Percentiles rank a stretch among this genome's conserved stretches.
Conservation (phyloP, 164 flowering plant genomes). For the Nelumbo lutea region DNA sequence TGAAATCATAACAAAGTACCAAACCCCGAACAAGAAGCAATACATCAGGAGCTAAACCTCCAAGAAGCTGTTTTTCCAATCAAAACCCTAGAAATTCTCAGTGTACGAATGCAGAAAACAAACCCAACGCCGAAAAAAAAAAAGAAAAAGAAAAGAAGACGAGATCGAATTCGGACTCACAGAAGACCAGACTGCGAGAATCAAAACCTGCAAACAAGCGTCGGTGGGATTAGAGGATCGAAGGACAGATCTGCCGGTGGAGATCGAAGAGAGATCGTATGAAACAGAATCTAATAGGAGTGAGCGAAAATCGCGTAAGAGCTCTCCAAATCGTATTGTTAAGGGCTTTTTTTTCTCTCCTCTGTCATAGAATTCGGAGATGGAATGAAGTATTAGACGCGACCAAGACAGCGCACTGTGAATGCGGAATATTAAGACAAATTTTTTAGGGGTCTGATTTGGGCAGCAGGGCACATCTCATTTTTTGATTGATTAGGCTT, state of each 20-base stretch:
- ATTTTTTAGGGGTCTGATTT: background rate
- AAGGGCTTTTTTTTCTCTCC: background rate
- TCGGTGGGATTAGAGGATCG: background rate
- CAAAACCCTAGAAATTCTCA: background rate
- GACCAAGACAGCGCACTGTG: slow-evolving; percentile 19
- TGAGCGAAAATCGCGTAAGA: slow-evolving; percentile 10
- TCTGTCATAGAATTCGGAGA: slow-evolving; percentile 15
- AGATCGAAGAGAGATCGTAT: background rate
- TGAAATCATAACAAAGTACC: background rate
- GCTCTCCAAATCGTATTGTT: background rate
- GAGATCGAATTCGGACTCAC: slow-evolving; percentile 1
- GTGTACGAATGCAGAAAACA: background rate
- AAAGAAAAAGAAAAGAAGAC: background rate
- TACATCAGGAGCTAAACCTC: background rate
- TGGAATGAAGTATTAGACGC: slow-evolving; percentile 2
- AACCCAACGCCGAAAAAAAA: background rate
- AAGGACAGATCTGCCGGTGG: slow-evolving; percentile 2
- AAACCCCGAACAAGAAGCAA: background rate
- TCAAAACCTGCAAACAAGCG: slow-evolving; percentile 1
- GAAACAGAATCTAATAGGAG: no score
- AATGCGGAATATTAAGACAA: slow-evolving; percentile 12
- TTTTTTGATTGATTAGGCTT: no score
- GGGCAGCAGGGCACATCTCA: no score
- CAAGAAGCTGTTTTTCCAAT: background rate
- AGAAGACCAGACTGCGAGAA: background rate